These are phyloP conservation scores for Diversispora epigaea DNA, from an alignment of 192 early-diverging fungal species.

Conservation along the genomic window DNA sequence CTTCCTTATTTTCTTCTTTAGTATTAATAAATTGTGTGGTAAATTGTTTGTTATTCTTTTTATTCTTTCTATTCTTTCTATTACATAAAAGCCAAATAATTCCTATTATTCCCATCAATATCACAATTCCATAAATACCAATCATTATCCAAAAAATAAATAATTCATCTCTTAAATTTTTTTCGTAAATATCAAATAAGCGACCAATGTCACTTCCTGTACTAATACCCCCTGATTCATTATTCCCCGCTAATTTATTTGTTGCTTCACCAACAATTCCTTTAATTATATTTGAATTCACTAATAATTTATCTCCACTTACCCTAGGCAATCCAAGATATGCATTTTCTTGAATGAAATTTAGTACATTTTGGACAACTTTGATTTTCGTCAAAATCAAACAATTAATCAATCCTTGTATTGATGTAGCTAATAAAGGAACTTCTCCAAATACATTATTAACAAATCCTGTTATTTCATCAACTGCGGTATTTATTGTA, in stretches of 20 bases:
- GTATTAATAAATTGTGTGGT: no score
- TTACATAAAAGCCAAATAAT: no score
- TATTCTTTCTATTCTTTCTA: no score
- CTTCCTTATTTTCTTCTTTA: no score
- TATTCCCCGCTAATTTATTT: neutral
- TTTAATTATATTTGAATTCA: neutral
- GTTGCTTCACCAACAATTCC: slow-evolving; percentile 9
- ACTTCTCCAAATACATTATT: neutral
- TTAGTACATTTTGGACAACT: slow-evolving; percentile 9
- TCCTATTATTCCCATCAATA: slow-evolving; percentile 17
- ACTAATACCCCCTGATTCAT: neutral
- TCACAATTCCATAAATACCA: neutral
- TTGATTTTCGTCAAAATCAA: slow-evolving; percentile 16
- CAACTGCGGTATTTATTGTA: slow-evolving; percentile 20
- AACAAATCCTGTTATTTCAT: slow-evolving; percentile 22
- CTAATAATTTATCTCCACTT: neutral
- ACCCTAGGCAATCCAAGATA: slow-evolving; percentile 22
- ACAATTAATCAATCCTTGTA: slow-evolving; percentile 15
- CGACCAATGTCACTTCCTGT: slow-evolving; percentile 27
- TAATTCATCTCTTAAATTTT: neutral
- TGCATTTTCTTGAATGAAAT: slow-evolving; percentile 27
- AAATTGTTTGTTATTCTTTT: no score
- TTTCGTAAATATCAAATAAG: slow-evolving; percentile 24
- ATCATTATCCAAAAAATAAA: slow-evolving; percentile 14
- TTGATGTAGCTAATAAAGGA: neutral